Evolutionary conservation across 371 early-diverging fungal species (phyloP), one percentile per base, ranked within the genome.

Genomic region (Mortierella sp.): DNA sequence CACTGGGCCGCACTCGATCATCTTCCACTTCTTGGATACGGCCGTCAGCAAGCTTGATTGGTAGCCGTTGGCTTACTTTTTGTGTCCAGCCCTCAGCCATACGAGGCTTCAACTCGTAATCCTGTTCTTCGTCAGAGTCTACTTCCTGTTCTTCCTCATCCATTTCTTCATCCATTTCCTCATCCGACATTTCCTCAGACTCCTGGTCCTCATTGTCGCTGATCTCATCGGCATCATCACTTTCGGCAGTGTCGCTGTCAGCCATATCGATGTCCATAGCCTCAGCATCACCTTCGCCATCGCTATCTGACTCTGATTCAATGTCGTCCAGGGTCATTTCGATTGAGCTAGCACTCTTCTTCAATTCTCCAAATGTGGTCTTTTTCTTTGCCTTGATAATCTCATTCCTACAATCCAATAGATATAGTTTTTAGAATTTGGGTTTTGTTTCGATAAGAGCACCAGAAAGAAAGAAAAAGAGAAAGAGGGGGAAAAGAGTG

Each of bases 11-110:
- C 21, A 68, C 64, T 14, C 70, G 82, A 47, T 79, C 68, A 50
- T 70, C 74, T 66, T 70, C 47, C n/a, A 82, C 61, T 45, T 74
- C 79, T 45, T 68, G 68, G 25, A 84, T 68, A 43, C 81, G 81
- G 64, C 91, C 91, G 70, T 87, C 84, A 0, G 90, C 85, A 59
- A 90, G 74, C 57, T 91, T 91, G 75, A 91, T 90, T 9, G 91
- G 91, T 58, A 91, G 70, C 46, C 86, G 85, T 7, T 81, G 85
- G 70, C 81, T 82, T 45, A 84, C 85, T 61, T 88, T 86, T 21
- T 80, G 68, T 26, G 82, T 75, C 91, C 91, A 89, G 62, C 85
- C 86, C 47, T 75, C 73, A 0, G 84, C 75, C 53, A 83, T 83
- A 66, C 91, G 85, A n/a, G 89, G 88, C 28, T 75, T 79, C 62